phyloP scores from a whole-genome alignment of 441 rosid genomes.

The Hypseocharis bilobata region DNA sequence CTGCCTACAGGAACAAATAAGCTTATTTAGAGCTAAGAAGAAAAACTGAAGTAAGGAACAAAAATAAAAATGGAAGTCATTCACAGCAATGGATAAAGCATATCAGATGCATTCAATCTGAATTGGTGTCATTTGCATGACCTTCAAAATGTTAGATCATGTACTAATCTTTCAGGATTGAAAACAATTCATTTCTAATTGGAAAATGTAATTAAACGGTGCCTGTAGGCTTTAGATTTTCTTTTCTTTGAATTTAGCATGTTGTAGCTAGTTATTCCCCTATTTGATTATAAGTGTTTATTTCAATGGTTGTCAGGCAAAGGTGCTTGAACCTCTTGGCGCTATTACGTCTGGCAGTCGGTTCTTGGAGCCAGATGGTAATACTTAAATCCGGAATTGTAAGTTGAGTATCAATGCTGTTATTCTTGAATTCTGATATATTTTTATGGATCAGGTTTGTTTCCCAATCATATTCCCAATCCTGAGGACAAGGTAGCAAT shows the following conservation, averaged over 20 bases:
- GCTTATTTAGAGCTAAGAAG: neutral
- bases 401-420: neutral
- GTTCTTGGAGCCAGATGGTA: slow-evolving; percentile 96
- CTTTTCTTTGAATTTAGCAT: neutral
- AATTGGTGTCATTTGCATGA: neutral
- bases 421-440: neutral
- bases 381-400: slow-evolving; percentile 17
- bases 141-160: neutral
- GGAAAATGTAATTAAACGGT: neutral
- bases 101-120: neutral
- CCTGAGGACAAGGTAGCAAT: slow-evolving; percentile 96
- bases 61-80: neutral
- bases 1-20: neutral
- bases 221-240: neutral
- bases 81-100: neutral
- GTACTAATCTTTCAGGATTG: neutral
- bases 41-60: neutral
- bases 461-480: slow-evolving; percentile 95
- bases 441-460: slow-evolving; percentile 58
- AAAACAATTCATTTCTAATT: neutral
- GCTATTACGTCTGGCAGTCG: slow-evolving; percentile 87
- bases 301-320: slow-evolving; percentile 43
- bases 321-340: slow-evolving; percentile 92
- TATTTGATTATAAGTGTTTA: slow-evolving; percentile 3
- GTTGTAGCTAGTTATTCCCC: neutral